A percentile compares a stretch with the other conserved stretches of the same genome.
These are phyloP conservation scores for Phialocephala subalpina DNA, from an alignment of 2,329 filamentous ascomycete species.

Conservation along the genomic window DNA sequence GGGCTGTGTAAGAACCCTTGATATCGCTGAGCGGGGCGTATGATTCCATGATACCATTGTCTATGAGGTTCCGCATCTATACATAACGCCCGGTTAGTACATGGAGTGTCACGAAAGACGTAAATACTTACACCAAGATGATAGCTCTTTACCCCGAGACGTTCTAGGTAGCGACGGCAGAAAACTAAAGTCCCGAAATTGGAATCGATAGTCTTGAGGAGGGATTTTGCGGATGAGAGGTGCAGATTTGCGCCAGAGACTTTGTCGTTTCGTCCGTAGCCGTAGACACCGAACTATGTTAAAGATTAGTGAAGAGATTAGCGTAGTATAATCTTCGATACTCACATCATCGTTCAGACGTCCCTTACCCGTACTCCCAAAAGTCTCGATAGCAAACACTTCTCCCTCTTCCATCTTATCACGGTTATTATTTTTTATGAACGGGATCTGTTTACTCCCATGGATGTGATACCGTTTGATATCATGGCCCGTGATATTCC, in stretches of 20 bases:
- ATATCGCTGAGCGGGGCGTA: conserved; percentile 65
- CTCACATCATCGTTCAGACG: conserved; percentile 55
- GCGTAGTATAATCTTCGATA: conserved; percentile 12
- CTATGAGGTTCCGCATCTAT: conserved; percentile 64
- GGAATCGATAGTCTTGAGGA: conserved; percentile 65
- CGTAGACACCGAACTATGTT: conserved; percentile 56
- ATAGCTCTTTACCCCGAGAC: conserved; percentile 67
- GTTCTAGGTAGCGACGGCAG: conserved; percentile 67
- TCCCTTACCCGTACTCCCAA: conserved; percentile 62
- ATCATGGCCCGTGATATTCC: conserved; percentile 61
- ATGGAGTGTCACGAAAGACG: not conserved
- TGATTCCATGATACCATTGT: conserved; percentile 62
- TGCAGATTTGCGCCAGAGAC: conserved; percentile 48
- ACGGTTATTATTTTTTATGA: conserved; percentile 57
- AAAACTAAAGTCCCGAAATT: conserved; percentile 71
- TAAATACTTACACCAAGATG: conserved; percentile 62
- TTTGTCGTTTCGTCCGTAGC: conserved; percentile 55
- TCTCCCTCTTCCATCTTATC: conserved; percentile 67
- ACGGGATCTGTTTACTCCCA: conserved; percentile 62
- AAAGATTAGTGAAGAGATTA: conserved; percentile 19
- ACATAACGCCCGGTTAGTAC: not conserved
- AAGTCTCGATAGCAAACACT: conserved; percentile 65
- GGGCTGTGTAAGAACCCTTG: conserved; percentile 67
- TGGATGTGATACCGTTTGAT: conserved; percentile 63
- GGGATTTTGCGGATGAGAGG: conserved; percentile 61